phyloP scores from a whole-genome alignment of 2,329 filamentous ascomycete genomes.

The Corinectria fuckeliana region DNA sequence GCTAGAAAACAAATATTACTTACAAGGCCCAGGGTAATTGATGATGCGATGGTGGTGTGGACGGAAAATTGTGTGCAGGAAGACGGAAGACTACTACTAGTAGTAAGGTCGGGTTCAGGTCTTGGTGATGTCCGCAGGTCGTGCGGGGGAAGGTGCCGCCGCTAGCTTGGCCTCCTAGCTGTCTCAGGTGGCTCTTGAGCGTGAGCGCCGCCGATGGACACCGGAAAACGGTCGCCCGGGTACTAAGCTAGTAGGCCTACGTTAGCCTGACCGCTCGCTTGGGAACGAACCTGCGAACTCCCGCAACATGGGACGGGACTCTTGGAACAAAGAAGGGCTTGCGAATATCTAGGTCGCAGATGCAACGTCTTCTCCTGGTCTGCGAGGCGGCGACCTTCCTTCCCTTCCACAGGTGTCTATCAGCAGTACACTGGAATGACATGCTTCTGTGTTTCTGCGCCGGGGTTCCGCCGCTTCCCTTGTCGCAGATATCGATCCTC shows the following conservation, averaged over 20 bases:
- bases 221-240: slow-evolving; percentile 5
- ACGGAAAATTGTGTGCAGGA: slow-evolving; percentile 1
- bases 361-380: slow-evolving; percentile 13
- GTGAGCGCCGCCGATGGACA: slow-evolving; percentile 7
- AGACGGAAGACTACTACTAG: too few relatives aligned
- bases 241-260: too few relatives aligned
- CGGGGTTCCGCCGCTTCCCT: slow-evolving; percentile 10
- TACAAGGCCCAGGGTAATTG: background rate
- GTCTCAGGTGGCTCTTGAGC: slow-evolving; percentile 18
- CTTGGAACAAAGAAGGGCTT: too few relatives aligned
- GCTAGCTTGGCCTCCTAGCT: slow-evolving; percentile 9
- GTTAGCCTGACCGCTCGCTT: background rate
- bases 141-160: slow-evolving; percentile 19
- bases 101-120: too few relatives aligned
- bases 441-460: slow-evolving; percentile 8
- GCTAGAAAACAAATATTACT: slow-evolving; percentile 14
- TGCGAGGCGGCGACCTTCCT: too few relatives aligned
- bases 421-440: too few relatives aligned
- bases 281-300: background rate
- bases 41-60: slow-evolving; percentile 10
- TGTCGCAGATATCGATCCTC: slow-evolving; percentile 17
- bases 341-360: slow-evolving; percentile 11
- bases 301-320: background rate
- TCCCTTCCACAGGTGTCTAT: too few relatives aligned
- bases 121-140: slow-evolving; percentile 8